Evolutionary conservation across 192 early-diverging fungal genomes (phyloP), one percentile per base, ranked within the genome.

Genomic region (Coemansia sp.): DNA sequence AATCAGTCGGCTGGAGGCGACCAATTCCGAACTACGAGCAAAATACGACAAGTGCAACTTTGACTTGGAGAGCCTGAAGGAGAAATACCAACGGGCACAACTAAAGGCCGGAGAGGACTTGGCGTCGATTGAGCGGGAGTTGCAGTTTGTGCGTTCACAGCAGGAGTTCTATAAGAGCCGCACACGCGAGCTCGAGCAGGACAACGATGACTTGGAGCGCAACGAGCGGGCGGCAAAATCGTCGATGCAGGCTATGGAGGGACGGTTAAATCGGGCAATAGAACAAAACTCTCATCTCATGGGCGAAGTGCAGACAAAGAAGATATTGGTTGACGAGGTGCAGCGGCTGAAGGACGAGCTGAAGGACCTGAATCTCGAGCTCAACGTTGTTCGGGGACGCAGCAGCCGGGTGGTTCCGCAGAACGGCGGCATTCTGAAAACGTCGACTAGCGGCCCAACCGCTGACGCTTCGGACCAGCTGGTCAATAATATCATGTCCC

Each of bases 341-440:
- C 91, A 91, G 70, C 74, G 90, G 72, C 72, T 93, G 26, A 89
- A 89, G 69, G 91, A 93, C 59, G 90, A 93, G 72, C 82, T 93
- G 7, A 82, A 82, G 57, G 83, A 85, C 18, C 70, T 85, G n/a
- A 82, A 85, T 21, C 78, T 84, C 13, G 83, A 84, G 71, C 78
- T 84, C 28, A 84, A 80, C 42, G 75, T 84, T 21, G 73, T 79
- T 59, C 65, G 78, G 13, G 77, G 75, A 64, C 75, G 83, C 39
- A 70, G 65, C 57, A 72, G 64, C 64, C 70, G 79, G 6, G 65
- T 69, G 23, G 73, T 67, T 9, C 68, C 71, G 7, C 70, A 70
- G 61, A 61, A 57, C 20, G 36, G 68, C 7, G 75, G 68, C 4
- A 31, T 75, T 71, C 75, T 77, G 64, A 78, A 72, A 69, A 75